Evolutionary conservation across 495 filamentous ascomycete species (phyloP), one percentile per base, ranked within the genome.

Genomic region (Physcia stellaris): DNA sequence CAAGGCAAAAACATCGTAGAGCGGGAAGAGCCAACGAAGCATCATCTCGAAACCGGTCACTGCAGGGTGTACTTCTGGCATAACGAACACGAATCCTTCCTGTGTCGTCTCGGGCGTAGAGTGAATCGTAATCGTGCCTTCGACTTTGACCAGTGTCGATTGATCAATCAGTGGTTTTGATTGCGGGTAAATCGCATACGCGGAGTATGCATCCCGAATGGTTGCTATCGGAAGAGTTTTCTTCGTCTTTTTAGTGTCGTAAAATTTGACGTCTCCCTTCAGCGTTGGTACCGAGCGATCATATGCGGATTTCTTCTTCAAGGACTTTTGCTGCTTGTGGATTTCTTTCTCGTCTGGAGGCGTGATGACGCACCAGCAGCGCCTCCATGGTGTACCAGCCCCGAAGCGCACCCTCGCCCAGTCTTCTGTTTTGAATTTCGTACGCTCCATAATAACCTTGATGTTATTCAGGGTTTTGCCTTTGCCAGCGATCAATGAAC

Each of bases 381-480:
- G 79, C 49, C 81, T 75, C 90, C 90, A 99, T 2, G 90, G 88
- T 7, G 88, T 94, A 13, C 90, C 90, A 11, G 92, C 88, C 13
- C 90, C 90, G 50, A 99, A 99, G 46, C 90, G 68, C 13, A 99
- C 92, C 35, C 90, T 74, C 2, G 83, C 85, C 92, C 92, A 99
- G 60, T 95, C 86, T 58, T 92, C 85, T 33, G 83, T 66, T 37
- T 75, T 80, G 37, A 83, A 70, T 34, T 69, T 73, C 17, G 76
- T 68, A 35, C 83, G 74, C 42, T 88, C 80, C 66, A 95, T 78
- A 43, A 99, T 87, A 9, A 75, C 53, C 35, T 75, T 75, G 51
- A 96, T 95, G 46, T 80, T 85, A 59, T 93, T 94, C 32, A 99
- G 60, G 0, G 54, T 51, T 52, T 84, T 94, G 13, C 86, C 92